Evolutionary conservation across 2,329 filamentous ascomycete species (phyloP).

Genomic region (Fusarium albidum): DNA sequence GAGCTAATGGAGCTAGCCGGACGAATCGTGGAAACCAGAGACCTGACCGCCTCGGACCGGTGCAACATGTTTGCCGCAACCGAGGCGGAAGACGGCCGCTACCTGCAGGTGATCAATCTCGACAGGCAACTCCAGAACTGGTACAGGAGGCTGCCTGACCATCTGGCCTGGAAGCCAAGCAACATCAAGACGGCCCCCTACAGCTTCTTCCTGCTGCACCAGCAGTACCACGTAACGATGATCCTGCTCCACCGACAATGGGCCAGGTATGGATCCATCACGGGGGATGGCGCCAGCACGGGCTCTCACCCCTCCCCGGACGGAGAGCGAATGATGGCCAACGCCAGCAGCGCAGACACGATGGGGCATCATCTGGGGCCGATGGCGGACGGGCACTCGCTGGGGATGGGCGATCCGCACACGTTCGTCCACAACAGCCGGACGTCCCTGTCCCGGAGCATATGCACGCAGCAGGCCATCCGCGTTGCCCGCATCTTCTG

Average conservation of each 20-base stretch:
- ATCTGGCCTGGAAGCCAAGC: constrained; percentile 57
- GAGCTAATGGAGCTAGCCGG: constrained; percentile 65
- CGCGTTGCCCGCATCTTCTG: constrained; percentile 62
- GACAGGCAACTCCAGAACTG: constrained; percentile 63
- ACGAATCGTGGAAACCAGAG: constrained; percentile 56
- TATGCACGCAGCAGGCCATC: constrained; percentile 64
- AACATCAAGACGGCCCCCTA: constrained; percentile 59
- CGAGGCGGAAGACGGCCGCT: constrained; percentile 54
- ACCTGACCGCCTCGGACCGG: constrained; percentile 44
- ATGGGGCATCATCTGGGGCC: constrained; percentile 28
- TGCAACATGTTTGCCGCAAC: constrained; percentile 42
- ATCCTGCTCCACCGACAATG: constrained; percentile 63
- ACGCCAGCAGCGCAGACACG: constrained; percentile 7
- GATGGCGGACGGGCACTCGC: constrained; percentile 29
- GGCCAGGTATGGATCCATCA: constrained; percentile 57
- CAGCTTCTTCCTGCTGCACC: constrained; percentile 63
- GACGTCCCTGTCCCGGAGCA: constrained; percentile 56
- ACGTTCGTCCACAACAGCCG: constrained; percentile 51
- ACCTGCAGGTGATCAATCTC: constrained; percentile 58
- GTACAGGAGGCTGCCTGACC: constrained; percentile 60
- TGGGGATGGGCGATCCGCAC: constrained; percentile 44
- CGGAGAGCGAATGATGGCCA: constrained; percentile 29
- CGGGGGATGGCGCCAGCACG: constrained; percentile 41
- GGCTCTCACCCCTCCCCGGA: constrained; percentile 46
- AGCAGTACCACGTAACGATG: constrained; percentile 62